Evolutionary conservation across 2,329 filamentous ascomycete genomes (phyloP), one percentile per base, ranked within the genome.

Genomic region (Aspergillus transmontanensis): DNA sequence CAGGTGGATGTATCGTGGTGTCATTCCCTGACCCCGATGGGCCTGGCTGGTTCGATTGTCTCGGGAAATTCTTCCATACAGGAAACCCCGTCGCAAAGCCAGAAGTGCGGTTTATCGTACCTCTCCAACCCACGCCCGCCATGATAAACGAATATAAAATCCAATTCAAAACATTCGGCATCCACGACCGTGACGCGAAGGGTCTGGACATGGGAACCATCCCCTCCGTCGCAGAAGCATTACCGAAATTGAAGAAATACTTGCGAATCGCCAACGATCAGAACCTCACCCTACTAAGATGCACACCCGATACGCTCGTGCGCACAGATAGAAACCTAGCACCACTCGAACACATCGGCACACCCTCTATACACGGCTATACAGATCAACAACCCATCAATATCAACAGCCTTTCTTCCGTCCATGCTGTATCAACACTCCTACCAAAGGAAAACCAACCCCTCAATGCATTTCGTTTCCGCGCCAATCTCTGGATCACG

Each of bases 311-410:
- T 12, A 68, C 68, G 2, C 58, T 69, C 2, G 51, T 58, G 6
- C 68, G 63, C 10, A 71, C 68, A 4, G 65, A 65, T 46, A 53
- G 34, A 39, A 71, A 69, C 36, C 66, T 71, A 14, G 68, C 68
- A 3, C 67, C 68, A 0, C 67, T 71, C 9, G 55, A 64, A 19
- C 41, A 69, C 46, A 71, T 71, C 51, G 68, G 68, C 26, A 61
- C 68, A 12, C 67, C 66, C 0, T 63, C 68, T 14, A 51, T 69
- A 2, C 68, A 71, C 36, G 68, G 67, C 36, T 71, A 71, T 60
- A 71, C 68, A 14, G 68, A 71, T 36, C 68, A 71, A 30, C 68
- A 71, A 36, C 68, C 68, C 1, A 53, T 71, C 58, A 64, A 71
- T 46, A 66, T 71, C 28, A 69, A 68, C 55, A 71, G 63, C 58